Base-by-base conservation (phyloP, 257 asterid genomes). In the Salvia hispanica region DNA sequence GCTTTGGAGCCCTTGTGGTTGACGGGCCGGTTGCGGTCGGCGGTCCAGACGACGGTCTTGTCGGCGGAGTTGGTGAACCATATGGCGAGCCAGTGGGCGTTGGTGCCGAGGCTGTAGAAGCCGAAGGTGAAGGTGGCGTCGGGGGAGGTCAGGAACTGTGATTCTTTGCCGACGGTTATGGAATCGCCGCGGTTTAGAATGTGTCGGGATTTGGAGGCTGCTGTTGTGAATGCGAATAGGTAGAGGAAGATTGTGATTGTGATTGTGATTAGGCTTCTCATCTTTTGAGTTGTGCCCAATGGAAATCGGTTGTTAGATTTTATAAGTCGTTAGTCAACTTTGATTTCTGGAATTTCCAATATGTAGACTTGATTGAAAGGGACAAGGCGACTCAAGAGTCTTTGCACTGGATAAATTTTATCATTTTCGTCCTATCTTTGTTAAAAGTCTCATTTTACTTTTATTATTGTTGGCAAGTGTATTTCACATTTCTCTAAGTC, bases 61-160 rank as follows among this genome's bases (percentile, higher is more conserved):
- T 85, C 80, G 42, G 43, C 52, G 53, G 96, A 83, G 56, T 85
- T 79, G 4, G 92, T 80, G 87, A 66, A 87, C 96, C 96, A 89
- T 37, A 87, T 79, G 0, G 83, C 92, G 45, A 89, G 68, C 83
- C 82, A 85, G 66, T 74, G 76, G 54, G 93, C 96, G 72, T 89
- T 89, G 57, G 70, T 68, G 3, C 83, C 93, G 2, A 74, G 47
- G 33, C 73, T 25, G 3, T 78, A 62, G 76, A 89, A 89, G 2
- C 96, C 96, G 18, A 84, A 83, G 5, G 85, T 85, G 77, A 89
- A 89, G 31, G 91, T 43, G 9, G 57, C 62, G 42, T 85, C 85
- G 0, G 79, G 82, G 6, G 93, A 87, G 31, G 71, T 76, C 66
- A 89, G 74, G 57, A 78, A 83, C 5, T 72, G 69, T 4, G 80